Percentiles rank a stretch among this genome's conserved stretches.
These are phyloP conservation scores for Xylaria sp. DNA, from an alignment of 2,329 filamentous ascomycete genomes.

Conservation along the genomic window DNA sequence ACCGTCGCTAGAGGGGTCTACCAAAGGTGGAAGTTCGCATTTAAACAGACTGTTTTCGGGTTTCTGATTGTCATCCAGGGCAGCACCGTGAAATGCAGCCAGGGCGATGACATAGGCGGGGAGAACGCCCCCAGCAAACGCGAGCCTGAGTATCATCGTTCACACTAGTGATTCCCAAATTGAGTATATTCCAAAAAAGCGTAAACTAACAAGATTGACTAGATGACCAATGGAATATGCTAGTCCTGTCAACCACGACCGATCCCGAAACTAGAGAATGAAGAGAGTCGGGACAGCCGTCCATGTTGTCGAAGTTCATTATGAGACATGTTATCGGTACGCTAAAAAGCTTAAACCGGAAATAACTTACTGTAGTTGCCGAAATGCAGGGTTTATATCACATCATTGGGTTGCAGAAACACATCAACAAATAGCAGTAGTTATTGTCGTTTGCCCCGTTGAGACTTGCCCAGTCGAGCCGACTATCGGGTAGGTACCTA, in stretches of 20 bases:
- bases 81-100: conserved; percentile 17
- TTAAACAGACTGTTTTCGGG: conserved; percentile 28
- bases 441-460: background rate
- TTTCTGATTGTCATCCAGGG: conserved; percentile 28
- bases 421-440: background rate
- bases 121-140: conserved; percentile 30
- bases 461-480: conserved; percentile 1
- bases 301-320: background rate
- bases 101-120: conserved; percentile 26
- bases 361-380: conserved; percentile 2
- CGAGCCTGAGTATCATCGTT: conserved; percentile 30
- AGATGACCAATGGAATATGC: background rate
- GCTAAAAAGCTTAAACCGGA: background rate
- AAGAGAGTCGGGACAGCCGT: background rate
- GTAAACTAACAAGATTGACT: background rate
- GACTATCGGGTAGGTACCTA: conserved; percentile 6
- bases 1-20: conserved; percentile 41
- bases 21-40: conserved; percentile 38
- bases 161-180: background rate
- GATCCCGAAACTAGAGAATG: background rate
- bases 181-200: background rate
- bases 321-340: background rate
- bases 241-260: background rate
- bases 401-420: conserved; percentile 29
- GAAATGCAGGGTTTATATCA: conserved; percentile 34